phyloP scores from a whole-genome alignment of 2,329 filamentous ascomycete species.

The Lachnellula subtilissima region DNA sequence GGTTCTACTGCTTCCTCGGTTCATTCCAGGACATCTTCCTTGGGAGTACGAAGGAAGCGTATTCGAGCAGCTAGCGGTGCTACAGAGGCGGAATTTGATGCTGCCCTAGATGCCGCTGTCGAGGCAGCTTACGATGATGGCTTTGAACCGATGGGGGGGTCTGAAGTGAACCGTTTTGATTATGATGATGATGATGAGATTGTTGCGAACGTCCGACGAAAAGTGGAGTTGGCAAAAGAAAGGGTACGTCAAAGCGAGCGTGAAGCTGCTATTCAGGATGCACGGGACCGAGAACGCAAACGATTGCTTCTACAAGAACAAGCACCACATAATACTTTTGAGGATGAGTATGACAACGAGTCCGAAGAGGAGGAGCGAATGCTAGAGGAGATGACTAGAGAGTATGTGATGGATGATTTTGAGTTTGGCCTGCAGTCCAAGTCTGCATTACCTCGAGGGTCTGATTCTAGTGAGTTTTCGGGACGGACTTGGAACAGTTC shows the following conservation, averaged over 20 bases:
- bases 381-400: constrained; percentile 82
- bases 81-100: constrained; percentile 88
- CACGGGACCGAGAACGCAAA: constrained; percentile 54
- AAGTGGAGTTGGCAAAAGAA: constrained; percentile 72
- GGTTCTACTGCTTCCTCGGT: constrained; percentile 74
- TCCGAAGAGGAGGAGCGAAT: constrained; percentile 70
- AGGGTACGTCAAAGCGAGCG: constrained; percentile 68
- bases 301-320: constrained; percentile 27
- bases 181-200: constrained; percentile 41
- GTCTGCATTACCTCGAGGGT: constrained; percentile 68
- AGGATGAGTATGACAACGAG: constrained; percentile 58
- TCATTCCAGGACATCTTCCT: constrained; percentile 72
- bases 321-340: constrained; percentile 34
- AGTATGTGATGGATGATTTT: constrained; percentile 79
- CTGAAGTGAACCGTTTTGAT: constrained; percentile 21
- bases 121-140: constrained; percentile 94
- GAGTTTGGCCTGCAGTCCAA: constrained; percentile 66
- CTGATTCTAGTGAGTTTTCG: constrained; percentile 76
- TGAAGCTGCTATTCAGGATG: constrained; percentile 59
- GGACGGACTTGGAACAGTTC: constrained; percentile 78
- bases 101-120: constrained; percentile 88
- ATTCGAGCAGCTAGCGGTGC: constrained; percentile 63
- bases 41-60: constrained; percentile 63
- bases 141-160: constrained; percentile 64
- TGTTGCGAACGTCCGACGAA: constrained; percentile 54